Conservation (phyloP, 2,329 filamentous ascomycete genomes). For the Bimuria novae-zelandiae region DNA sequence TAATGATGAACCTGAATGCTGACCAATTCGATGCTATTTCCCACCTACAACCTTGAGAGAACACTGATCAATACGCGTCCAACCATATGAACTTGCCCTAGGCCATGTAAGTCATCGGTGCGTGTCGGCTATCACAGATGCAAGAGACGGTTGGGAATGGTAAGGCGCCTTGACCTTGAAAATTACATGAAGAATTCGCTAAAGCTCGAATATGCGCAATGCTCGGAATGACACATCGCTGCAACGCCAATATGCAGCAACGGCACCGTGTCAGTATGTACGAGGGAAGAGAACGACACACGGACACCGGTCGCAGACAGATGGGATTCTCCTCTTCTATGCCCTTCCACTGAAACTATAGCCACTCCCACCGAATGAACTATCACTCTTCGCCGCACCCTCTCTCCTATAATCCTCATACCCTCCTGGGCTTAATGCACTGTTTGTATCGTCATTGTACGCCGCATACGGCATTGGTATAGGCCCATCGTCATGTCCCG, state of each 20-base stretch:
- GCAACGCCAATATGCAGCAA: conserved; percentile 4
- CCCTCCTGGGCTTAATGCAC: conserved; percentile 41
- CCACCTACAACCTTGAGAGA: too few relatives aligned
- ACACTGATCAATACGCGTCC: too few relatives aligned
- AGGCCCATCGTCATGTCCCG: conserved; percentile 13
- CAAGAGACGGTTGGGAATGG: too few relatives aligned
- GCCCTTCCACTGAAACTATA: conserved; percentile 30
- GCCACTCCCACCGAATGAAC: conserved; percentile 17
- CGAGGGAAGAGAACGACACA: not conserved
- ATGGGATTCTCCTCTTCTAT: conserved; percentile 1
- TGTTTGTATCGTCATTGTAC: conserved; percentile 46
- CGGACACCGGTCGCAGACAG: not conserved
- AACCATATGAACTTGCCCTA: too few relatives aligned
- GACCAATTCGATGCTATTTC: too few relatives aligned
- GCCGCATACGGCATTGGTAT: conserved; percentile 31
- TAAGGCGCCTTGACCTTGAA: too few relatives aligned
- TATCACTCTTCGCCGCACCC: conserved; percentile 9
- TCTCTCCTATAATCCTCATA: conserved; percentile 43
- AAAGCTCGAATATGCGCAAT: not conserved
- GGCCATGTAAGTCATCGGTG: too few relatives aligned
- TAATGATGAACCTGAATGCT: too few relatives aligned
- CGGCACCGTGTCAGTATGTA: too few relatives aligned
- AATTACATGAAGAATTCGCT: not conserved
- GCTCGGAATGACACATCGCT: not conserved
- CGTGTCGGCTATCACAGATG: too few relatives aligned